Evolutionary conservation across 2,329 filamentous ascomycete genomes (phyloP), one percentile per base, ranked within the genome.

Genomic region (Ophiocordyceps robertsii): DNA sequence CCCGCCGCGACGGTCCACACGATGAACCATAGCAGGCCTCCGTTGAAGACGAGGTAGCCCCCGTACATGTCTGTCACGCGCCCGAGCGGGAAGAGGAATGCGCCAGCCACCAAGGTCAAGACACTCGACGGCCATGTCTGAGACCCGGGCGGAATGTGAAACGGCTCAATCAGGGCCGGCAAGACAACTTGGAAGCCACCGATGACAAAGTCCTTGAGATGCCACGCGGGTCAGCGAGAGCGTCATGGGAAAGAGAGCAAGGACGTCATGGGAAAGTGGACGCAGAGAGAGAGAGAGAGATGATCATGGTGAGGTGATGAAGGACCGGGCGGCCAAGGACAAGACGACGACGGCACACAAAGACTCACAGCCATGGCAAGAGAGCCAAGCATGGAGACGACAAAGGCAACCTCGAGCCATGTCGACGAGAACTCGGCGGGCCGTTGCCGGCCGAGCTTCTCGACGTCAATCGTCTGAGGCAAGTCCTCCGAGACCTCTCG

Each of bases 161-260:
- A 67, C 5, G 75, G 68, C 33, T 61, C 56, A 27, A 76, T 66
- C 12, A 90, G 60, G 0, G 74, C 75, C 1, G 84, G 84, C 1
- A 87, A 62, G 24, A 88, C 73, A 50, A 82, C 79, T 39, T 70
- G 72, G 55, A 87, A 89, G 14, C 84, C 84, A 41, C 80, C 82
- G 35, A 88, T 73, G 55, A 81, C 80, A 58, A 80, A 87, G 58
- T 86, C 82, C 68, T 76, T 29, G 24, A 27, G 27, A 27, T 30
- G 45, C 16, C 41, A 24, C 21, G 12, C 43, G 10, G 36, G 33
- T 33, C 16, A 29, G 30, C 12, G 10, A 38, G 29, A 13, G 33
- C 19, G 30, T 19, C 27, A 36, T 19, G 6, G 24, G 30, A 39
- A 24, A 21, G 19, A 37, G 19, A 37, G 16, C 24, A 9, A 9